Conservation (phyloP, 2,329 filamentous ascomycete genomes). For the Colletotrichum cordylinicola region DNA sequence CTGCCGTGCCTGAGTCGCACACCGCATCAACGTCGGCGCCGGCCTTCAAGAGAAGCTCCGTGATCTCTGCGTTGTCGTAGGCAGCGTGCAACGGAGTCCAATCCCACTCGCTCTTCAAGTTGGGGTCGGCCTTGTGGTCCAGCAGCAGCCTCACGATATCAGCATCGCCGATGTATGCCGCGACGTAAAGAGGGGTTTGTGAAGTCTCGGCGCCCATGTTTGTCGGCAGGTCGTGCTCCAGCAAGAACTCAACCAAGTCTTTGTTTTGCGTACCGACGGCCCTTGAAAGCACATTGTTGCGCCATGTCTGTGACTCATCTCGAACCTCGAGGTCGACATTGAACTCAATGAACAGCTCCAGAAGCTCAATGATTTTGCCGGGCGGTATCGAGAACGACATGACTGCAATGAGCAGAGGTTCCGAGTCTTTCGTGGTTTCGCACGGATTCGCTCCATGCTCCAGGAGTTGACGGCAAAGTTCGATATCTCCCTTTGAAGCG, state of each 20-base stretch:
- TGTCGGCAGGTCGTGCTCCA: not conserved
- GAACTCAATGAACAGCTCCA: conserved; percentile 12
- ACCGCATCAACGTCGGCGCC: not conserved
- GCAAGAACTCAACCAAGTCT: not conserved
- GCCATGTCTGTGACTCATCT: not conserved
- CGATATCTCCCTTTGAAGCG: not conserved
- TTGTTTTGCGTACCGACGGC: not conserved
- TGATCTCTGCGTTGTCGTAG: not conserved
- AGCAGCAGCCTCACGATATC: not conserved
- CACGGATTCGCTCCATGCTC: not conserved
- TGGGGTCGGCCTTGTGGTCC: not conserved
- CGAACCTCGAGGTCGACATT: not conserved
- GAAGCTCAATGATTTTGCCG: not conserved
- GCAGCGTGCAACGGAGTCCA: not conserved
- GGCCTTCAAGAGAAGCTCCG: not conserved
- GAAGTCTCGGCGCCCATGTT: not conserved
- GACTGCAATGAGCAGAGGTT: not conserved
- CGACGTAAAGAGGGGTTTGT: not conserved
- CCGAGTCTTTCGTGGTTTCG: not conserved
- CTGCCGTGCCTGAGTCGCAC: not conserved
- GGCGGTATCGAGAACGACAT: not conserved
- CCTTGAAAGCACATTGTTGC: not conserved
- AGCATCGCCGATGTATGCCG: not conserved
- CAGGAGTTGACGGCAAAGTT: not conserved
- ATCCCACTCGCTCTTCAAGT: not conserved